Base-by-base conservation (phyloP, 73 alveolate species). In the Paramecium sexaurelia region DNA sequence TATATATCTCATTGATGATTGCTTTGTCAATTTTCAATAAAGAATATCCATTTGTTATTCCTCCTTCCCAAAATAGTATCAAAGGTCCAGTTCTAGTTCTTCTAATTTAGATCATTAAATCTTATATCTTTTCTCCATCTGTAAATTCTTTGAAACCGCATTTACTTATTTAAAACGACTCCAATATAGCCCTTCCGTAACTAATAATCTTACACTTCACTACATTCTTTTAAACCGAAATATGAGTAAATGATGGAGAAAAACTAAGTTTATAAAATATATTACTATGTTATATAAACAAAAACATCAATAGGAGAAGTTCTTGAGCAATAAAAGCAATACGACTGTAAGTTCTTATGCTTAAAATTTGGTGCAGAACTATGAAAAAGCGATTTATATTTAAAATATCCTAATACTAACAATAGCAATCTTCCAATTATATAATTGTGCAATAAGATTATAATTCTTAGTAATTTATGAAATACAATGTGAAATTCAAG, bases 201-300 rank as follows among this genome's bases (percentile, higher is more conserved):
- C 83, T 33, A 13, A 36, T 73, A 3, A 73, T 73, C 35, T 73
- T 39, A 8, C 57, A 33, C 7, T 39, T 73, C 7, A 36, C 66
- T 36, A 33, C 1, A 66, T 73, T 66, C 3, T 73, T 73, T n/a
- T 73, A n/a, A n/a, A 73, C 15, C 1, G 57, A 73, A 10, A 73
- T 19, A 36, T 73, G 57, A 13, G 87, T 73, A 73, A 73, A 73
- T 5, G 87, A 20, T 11, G 87, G 87, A 24, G 87, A 73, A 73
- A 36, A 73, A 36, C 87, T 73, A 73, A 13, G 24, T 73, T 73
- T 33, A 33, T n/a, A 33, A 36, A 33, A 13, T 33, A 11, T 45
- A 15, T 73, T 73, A 73, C 87, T 36, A 73, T 73, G 87, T 73
- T n/a, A 73, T 73, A 73, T 1, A 36, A 39, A 19, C 67, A 36